Conservation (phyloP, 2,329 filamentous ascomycete species). For the Fusarium guadeloupense region DNA sequence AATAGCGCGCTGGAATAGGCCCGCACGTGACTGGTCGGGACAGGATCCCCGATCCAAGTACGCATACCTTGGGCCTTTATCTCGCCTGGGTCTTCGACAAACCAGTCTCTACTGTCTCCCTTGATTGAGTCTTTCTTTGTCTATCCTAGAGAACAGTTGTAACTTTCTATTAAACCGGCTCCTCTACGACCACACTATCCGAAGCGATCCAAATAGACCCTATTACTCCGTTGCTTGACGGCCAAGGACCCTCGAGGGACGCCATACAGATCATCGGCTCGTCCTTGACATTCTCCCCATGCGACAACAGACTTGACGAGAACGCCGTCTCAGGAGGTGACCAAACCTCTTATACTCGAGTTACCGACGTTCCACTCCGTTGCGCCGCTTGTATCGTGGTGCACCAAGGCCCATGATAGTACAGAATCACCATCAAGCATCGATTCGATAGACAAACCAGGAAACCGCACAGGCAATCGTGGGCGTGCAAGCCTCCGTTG, state of each 20-base stretch:
- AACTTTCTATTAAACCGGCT: conserved; percentile 10
- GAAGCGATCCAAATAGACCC: conserved; percentile 15
- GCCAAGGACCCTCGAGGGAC: conserved; percentile 39
- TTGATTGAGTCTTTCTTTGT: conserved; percentile 37
- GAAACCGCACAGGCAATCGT: conserved; percentile 42
- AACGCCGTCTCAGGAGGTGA: conserved; percentile 48
- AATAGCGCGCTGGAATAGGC: conserved; percentile 35
- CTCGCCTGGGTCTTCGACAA: conserved; percentile 39
- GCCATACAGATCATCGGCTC: conserved; percentile 38
- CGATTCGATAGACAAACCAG: conserved; percentile 40
- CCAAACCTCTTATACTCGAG: conserved; percentile 41
- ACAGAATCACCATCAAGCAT: conserved; percentile 32
- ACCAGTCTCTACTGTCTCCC: conserved; percentile 35
- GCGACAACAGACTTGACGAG: conserved; percentile 48
- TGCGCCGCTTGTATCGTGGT: conserved; percentile 41
- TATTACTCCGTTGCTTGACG: conserved; percentile 21
- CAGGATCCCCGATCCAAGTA: no score
- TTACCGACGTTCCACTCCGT: conserved; percentile 29
- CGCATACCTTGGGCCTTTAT: conserved; percentile 42
- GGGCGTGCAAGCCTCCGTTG: conserved; percentile 49
- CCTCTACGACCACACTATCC: conserved; percentile 12
- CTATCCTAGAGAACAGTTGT: conserved; percentile 18
- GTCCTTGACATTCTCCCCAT: conserved; percentile 44
- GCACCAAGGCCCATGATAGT: conserved; percentile 45
- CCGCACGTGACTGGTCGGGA: conserved; percentile 45